Evolutionary conservation across 306 rosid genomes (phyloP).

Genomic region (Cucurbita moschata): DNA sequence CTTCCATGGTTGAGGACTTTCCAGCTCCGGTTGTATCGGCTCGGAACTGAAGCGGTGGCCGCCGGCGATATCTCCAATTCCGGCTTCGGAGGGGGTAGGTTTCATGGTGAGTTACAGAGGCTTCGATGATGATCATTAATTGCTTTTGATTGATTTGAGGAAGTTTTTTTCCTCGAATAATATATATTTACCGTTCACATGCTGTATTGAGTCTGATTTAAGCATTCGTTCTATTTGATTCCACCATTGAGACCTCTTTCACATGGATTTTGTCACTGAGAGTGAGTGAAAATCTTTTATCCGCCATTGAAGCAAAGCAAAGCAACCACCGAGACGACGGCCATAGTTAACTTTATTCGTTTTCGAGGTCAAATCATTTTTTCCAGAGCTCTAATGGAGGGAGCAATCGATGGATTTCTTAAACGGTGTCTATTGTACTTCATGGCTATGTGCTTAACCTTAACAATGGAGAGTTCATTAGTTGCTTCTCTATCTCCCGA

Average conservation of each 20-base stretch:
- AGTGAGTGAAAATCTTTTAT: conserved; percentile 27
- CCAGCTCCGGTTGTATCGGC: not conserved
- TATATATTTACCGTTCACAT: conserved; percentile 14
- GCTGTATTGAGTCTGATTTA: conserved; percentile 50
- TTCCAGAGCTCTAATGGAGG: conserved; percentile 26
- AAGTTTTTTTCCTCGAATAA: conserved; percentile 1
- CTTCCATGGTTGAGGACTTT: not conserved
- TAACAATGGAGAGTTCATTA: conserved; percentile 17
- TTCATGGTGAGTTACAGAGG: not conserved
- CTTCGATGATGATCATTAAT: not conserved
- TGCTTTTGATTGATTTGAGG: conserved; percentile 5
- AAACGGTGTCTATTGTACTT: not conserved
- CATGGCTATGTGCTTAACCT: conserved; percentile 10
- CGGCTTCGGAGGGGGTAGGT: not conserved
- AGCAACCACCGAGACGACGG: not conserved
- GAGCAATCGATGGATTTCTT: not conserved
- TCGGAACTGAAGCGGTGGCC: not conserved
- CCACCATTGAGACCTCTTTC: conserved; percentile 24
- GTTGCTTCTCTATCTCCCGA: conserved; percentile 60
- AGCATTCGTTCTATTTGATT: conserved; percentile 23
- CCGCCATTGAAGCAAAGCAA: conserved; percentile 9
- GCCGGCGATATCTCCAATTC: not conserved
- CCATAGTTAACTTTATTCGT: conserved; percentile 5
- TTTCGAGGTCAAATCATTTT: conserved; percentile 17
- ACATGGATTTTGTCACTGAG: conserved; percentile 54